Evolutionary conservation across 805 yeast genomes (phyloP).

Genomic region (Yarrowia porcina): DNA sequence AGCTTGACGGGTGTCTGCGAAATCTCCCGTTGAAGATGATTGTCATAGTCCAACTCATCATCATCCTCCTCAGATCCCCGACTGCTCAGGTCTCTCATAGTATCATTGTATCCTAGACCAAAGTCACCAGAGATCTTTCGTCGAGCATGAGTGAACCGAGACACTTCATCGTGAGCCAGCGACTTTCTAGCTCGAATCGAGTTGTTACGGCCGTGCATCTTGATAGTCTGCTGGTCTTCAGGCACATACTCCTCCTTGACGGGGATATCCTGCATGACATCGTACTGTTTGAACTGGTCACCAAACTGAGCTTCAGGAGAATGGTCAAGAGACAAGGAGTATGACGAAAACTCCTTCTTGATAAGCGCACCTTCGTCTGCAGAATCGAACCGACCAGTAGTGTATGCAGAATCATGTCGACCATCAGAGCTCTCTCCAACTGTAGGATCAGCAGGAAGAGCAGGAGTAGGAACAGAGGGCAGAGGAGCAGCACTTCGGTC

Average conservation of each 20-base stretch:
- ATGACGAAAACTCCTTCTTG: neutral
- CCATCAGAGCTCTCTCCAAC: neutral
- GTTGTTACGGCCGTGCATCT: slow-evolving; percentile 15
- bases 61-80: neutral
- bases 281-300: slow-evolving; percentile 16
- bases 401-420: neutral
- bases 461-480: neutral
- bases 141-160: slow-evolving; percentile 16
- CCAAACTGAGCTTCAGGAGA: neutral
- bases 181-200: slow-evolving; percentile 4
- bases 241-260: slow-evolving; percentile 15
- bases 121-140: slow-evolving; percentile 13
- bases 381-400: slow-evolving; percentile 7
- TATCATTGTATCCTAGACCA: slow-evolving; percentile 12
- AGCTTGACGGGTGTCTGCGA: slow-evolving; percentile 28
- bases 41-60: slow-evolving; percentile 12
- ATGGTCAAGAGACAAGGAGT: neutral
- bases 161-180: slow-evolving; percentile 6
- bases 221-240: slow-evolving; percentile 23
- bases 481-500: neutral
- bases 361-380: neutral
- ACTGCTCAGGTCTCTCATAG: neutral
- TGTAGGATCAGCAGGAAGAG: neutral
- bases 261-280: slow-evolving; percentile 12
- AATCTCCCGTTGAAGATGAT: slow-evolving; percentile 28